A percentile compares a stretch with the other conserved stretches of the same genome.
Evolutionary conservation across 371 early-diverging fungal genomes (phyloP).

Genomic region (Actinomucor elegans): DNA sequence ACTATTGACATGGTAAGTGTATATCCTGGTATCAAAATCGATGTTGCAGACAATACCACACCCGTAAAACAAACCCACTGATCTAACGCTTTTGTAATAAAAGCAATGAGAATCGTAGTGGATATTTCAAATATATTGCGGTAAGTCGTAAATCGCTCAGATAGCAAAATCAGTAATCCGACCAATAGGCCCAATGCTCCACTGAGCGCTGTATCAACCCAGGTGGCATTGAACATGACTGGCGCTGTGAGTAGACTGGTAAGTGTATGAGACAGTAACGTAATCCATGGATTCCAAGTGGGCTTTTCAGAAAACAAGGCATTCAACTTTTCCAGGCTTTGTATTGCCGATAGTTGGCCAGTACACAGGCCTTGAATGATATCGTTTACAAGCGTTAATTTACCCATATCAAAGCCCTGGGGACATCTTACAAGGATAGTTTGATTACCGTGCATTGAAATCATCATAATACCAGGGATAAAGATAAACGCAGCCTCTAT

Average conservation of each 20-base stretch:
- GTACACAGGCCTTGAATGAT: constrained; percentile 51
- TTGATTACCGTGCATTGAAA: constrained; percentile 30
- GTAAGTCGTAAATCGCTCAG: constrained; percentile 57
- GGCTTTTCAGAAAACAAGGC: constrained; percentile 46
- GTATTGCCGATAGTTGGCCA: neutral
- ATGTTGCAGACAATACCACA: constrained; percentile 33
- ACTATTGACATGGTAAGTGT: constrained; percentile 71
- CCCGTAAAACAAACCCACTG: constrained; percentile 33
- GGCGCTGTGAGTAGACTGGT: constrained; percentile 57
- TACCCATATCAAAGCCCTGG: constrained; percentile 63
- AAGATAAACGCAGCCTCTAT: constrained; percentile 54
- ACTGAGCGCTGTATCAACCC: constrained; percentile 51
- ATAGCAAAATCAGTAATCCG: constrained; percentile 53
- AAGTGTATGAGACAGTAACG: constrained; percentile 51
- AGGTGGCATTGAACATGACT: constrained; percentile 60
- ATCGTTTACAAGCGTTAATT: constrained; percentile 48
- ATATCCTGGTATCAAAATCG: constrained; percentile 67
- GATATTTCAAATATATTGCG: constrained; percentile 56
- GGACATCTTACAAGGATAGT: constrained; percentile 57
- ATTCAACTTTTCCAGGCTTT: constrained; percentile 16
- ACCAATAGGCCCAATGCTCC: constrained; percentile 55
- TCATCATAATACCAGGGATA: constrained; percentile 65
- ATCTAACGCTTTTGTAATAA: constrained; percentile 25
- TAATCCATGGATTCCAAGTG: constrained; percentile 48
- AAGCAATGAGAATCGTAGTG: constrained; percentile 19